Base-by-base conservation (phyloP, 176 grass and related monocot species). In the Dactylis glomerata region DNA sequence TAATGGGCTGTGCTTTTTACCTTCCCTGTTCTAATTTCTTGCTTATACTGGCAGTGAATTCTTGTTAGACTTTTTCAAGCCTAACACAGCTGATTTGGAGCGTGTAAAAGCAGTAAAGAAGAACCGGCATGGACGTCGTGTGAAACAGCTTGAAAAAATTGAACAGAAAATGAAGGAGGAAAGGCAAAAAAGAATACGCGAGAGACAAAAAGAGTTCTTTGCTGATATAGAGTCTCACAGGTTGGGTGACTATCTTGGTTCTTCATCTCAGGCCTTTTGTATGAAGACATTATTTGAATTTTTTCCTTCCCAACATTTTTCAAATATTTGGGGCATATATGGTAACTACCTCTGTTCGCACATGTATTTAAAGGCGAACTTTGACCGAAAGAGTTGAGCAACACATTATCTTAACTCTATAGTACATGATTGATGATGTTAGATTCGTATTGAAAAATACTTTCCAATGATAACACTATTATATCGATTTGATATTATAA, bases 121-220 rank as follows among this genome's bases (percentile, higher is more conserved):
- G 86, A 85, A 88, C 76, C 86, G 91, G 82, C 93, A 99, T 91
- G 96, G 96, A 79, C 90, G 96, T 33, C 89, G 96, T 83, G 84
- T 76, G 79, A 99, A 99, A 76, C 96, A 99, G 45, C 91, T 99
- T 79, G 96, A 99, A 83, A 99, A 89, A 89, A 91, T 96, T 90
- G 96, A 99, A 90, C 96, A 99, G 62, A 99, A 99, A 86, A 96
- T 99, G 96, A 99, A 96, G 86, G 96, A 99, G 86, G 96, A 99
- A 81, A 96, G 93, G 66, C 96, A 99, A 84, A 99, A 92, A 84
- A 85, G 96, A 85, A 96, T 99, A 63, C 93, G 93, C 37, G 96
- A 99, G 79, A 94, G 91, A 66, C 96, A 99, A 67, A 99, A 94
- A 83, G 93, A 99, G 72, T 99, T 99, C 93, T 99, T 99, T 82